A percentile compares a stretch with the other conserved stretches of the same genome.
These are phyloP conservation scores for Colletotrichum sp. DNA, from an alignment of 2,329 filamentous ascomycete species.

Conservation along the genomic window DNA sequence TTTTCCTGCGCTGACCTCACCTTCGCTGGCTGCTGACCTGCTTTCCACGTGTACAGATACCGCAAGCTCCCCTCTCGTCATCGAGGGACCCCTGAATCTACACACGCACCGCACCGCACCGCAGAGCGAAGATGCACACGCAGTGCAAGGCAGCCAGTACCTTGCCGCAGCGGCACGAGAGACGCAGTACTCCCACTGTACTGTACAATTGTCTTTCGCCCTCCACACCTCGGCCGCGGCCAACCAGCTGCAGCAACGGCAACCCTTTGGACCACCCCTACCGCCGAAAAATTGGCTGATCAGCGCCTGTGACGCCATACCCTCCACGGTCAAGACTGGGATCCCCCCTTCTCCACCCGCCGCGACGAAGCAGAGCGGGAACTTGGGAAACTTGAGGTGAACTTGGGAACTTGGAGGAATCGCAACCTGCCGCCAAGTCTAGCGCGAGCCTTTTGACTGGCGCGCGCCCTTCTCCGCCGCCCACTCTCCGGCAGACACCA, in stretches of 20 bases:
- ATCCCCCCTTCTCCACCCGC: neutral
- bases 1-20: neutral
- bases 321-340: constrained; percentile 13
- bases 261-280: neutral
- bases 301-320: constrained; percentile 37
- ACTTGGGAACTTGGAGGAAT: neutral
- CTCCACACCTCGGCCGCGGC: neutral
- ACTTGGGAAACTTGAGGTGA: neutral
- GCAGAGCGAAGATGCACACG: neutral
- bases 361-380: neutral
- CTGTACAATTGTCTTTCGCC: neutral
- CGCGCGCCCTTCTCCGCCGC: neutral
- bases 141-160: neutral
- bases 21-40: neutral
- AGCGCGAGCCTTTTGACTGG: constrained; percentile 6
- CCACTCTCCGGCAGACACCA: constrained; percentile 18
- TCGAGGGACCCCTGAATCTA: neutral
- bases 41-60: constrained; percentile 6
- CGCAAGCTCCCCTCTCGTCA: neutral
- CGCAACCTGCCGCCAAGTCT: neutral
- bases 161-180: neutral
- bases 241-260: neutral
- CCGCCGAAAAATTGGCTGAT: constrained; percentile 27
- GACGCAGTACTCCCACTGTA: neutral
- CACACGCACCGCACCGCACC: neutral